These are phyloP conservation scores for Truncatella angustata DNA, from an alignment of 2,329 filamentous ascomycete species.

Conservation along the genomic window DNA sequence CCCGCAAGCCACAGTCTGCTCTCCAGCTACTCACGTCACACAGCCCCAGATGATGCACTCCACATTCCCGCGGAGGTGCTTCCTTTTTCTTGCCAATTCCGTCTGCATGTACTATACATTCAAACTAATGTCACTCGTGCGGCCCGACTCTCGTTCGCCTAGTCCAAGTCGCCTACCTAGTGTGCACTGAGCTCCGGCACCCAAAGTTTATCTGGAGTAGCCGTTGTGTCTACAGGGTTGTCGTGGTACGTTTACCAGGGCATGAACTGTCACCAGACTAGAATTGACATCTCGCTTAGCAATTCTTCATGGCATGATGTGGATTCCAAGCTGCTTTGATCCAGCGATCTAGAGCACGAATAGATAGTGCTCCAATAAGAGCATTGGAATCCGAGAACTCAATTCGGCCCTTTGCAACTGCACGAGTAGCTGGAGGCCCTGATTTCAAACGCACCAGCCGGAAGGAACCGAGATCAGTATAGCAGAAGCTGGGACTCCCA, in stretches of 20 bases:
- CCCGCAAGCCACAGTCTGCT: conserved; percentile 6
- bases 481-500: background rate
- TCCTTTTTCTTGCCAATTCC: conserved; percentile 19
- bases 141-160: conserved; percentile 21
- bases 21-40: conserved; percentile 6
- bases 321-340: background rate
- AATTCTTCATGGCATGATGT: background rate
- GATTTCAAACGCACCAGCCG: background rate
- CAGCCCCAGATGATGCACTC: conserved; percentile 8
- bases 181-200: conserved; percentile 3
- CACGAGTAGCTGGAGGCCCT: background rate
- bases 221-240: background rate
- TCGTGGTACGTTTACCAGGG: background rate
- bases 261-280: conserved; percentile 4
- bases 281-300: conserved; percentile 6
- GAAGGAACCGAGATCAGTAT: conserved; percentile 6
- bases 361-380: background rate
- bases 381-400: background rate
- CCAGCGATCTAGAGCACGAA: background rate
- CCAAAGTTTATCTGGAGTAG: background rate
- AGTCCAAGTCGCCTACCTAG: conserved; percentile 7
- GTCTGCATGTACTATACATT: conserved; percentile 18
- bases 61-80: conserved; percentile 19
- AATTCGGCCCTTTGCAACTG: conserved; percentile 12
- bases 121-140: conserved; percentile 10